Conservation (phyloP, 2,329 filamentous ascomycete genomes). For the Fusarium siculi region DNA sequence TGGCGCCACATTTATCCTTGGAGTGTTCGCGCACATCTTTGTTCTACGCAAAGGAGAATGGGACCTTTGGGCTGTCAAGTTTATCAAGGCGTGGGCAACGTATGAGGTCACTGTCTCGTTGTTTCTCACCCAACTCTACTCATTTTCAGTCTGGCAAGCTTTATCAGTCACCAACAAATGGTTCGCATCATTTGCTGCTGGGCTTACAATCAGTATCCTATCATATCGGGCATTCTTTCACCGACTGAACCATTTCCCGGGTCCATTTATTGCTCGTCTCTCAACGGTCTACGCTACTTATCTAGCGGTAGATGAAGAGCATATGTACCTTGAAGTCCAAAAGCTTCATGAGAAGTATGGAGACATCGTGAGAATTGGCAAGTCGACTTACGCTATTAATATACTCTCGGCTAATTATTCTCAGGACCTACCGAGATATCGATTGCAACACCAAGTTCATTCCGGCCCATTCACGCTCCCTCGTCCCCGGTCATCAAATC, state of each 20-base stretch:
- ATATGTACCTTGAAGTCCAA: slow-evolving; percentile 19
- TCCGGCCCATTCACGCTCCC: slow-evolving; percentile 18
- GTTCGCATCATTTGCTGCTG: neutral
- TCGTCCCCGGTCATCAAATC: slow-evolving; percentile 10
- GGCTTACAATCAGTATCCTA: slow-evolving; percentile 5
- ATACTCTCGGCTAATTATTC: fast-evolving
- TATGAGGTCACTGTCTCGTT: neutral
- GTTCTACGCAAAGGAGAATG: slow-evolving; percentile 21
- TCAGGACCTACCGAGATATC: slow-evolving; percentile 23
- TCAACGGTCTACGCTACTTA: slow-evolving; percentile 8
- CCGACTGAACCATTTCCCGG: slow-evolving; percentile 18
- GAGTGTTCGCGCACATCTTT: neutral
- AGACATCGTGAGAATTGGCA: slow-evolving; percentile 29
- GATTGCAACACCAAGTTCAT: slow-evolving; percentile 18
- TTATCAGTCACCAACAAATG: neutral
- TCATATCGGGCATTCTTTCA: slow-evolving; percentile 26
- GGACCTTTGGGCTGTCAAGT: slow-evolving; percentile 4
- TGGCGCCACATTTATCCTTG: neutral
- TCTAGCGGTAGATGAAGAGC: neutral
- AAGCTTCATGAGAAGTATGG: slow-evolving; percentile 27
- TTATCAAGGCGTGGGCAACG: neutral
- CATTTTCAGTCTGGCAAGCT: neutral
- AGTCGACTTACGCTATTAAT: fast-evolving
- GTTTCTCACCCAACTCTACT: neutral
- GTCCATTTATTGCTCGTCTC: slow-evolving; percentile 16